Evolutionary conservation across 345 rosid species (phyloP), one percentile per base, ranked within the genome.

Genomic region (Gossypium turneri): DNA sequence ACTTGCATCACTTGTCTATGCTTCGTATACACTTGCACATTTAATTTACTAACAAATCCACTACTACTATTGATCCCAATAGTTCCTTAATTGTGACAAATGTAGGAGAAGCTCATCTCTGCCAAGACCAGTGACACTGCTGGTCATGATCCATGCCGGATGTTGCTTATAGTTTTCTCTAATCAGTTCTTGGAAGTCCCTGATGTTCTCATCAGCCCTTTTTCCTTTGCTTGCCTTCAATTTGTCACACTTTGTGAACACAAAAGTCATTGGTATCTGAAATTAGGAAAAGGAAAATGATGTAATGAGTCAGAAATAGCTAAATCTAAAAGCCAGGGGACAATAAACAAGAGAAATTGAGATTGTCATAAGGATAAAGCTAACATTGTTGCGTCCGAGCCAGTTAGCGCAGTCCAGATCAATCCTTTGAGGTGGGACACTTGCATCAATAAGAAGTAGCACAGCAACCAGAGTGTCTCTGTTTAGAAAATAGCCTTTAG

Each of bases 21-120:
- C 60, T 17, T 71, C 12, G 74, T 70, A 70, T 70, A 70, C 7
- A 53, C 51, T 51, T 41, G 24, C 51, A 43, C 62, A 38, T 38
- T 19, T 2, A 24, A 70, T 17, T 71, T 19, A 20, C 7, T 20
- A 34, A 20, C 52, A 12, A 19, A 2, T 25, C 52, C 52, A 22
- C 19, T 47, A 6, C 19, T 47, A 10, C 74, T 67, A 68, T 57
- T 77, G 72, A 55, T 75, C 77, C 77, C 77, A 75, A 55, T 75
- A 75, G 53, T 90, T 90, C 71, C 94, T 83, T 16, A 88, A 78
- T 76, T 90, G 94, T 43, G 98, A 94, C 87, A 94, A 85, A 48
- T 92, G 98, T 45, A 94, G 90, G 9, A 92, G 93, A 81, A 95
- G 99, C 82, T 95, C 97, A 64, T 91, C 97, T 81, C 98, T 89